Base-by-base conservation (phyloP, 169 alveolate species). In the Eimeria falciformis region DNA sequence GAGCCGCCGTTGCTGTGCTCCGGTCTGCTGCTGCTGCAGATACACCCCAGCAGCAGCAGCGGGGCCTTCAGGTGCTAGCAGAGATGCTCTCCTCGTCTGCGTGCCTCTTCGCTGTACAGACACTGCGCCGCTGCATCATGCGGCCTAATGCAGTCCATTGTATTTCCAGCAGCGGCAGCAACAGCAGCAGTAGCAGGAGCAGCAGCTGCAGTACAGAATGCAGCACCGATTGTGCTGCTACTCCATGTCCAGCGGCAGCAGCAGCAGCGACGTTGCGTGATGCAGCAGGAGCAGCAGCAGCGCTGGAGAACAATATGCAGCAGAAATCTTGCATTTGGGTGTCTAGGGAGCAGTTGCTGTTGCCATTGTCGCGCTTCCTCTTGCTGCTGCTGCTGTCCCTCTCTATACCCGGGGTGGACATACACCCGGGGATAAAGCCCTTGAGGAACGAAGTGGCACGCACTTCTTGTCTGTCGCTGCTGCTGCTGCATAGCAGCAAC, bases 161-260 rank as follows among this genome's bases (percentile, higher is more conserved):
- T 40, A 11, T 75, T 0, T 21, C 68, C 27, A 75, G 43, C 66
- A 75, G 66, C 62, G 21, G 66, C 85, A 75, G 85, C 85, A 75
- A 65, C 85, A 75, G 46, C 85, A 43, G 66, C 85, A 75, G 85
- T 66, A 75, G 46, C 85, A 75, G 66, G 66, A 66, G 78, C 78
- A 66, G 83, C 83, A 71, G 83, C 83, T 14, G 47, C 79, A 68
- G 29, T 33, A 62, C 73, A 21, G 27, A 33, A 23, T 62, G 33
- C 33, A 33, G 27, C 73, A 3, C 27, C 27, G 73, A 33, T 21
- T 12, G 29, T 62, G 73, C 73, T 62, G 27, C 73, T 17, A 29
- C 27, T 25, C n/a, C 29, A 4, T 62, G 47, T 33, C 56, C 82
- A 71, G 82, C 82, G 25, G 82, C 82, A 37, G 82, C 56, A 40